phyloP scores from a whole-genome alignment of 2,329 filamentous ascomycete species.

The Trichoderma guizhouense region DNA sequence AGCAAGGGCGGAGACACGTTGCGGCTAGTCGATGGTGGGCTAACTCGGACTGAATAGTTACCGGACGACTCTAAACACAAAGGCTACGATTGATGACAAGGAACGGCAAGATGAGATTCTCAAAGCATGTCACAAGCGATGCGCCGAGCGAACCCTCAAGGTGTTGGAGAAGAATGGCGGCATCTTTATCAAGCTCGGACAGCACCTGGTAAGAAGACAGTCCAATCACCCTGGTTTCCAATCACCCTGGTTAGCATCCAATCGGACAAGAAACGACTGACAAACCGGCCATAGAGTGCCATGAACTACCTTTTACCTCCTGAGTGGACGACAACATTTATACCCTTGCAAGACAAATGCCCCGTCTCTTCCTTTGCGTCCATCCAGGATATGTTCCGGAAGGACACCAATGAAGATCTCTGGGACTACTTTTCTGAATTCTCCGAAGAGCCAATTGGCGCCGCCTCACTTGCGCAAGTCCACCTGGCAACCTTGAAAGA shows the following conservation, averaged over 20 bases:
- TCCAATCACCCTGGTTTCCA: neutral
- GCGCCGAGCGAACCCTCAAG: conserved; percentile 78
- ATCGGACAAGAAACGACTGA: conserved; percentile 24
- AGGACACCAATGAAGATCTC: conserved; percentile 76
- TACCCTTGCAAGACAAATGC: conserved; percentile 93
- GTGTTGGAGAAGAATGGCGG: conserved; percentile 95
- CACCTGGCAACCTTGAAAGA: conserved; percentile 82
- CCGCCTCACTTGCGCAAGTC: conserved; percentile 91
- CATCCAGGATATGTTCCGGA: conserved; percentile 79
- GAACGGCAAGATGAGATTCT: conserved; percentile 66
- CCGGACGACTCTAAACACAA: conserved; percentile 73
- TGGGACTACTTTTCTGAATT: conserved; percentile 86
- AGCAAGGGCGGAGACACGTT: neutral
- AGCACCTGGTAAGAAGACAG: conserved; percentile 65
- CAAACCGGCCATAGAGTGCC: conserved; percentile 58
- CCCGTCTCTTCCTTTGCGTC: conserved; percentile 87
- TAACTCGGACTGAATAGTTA: conserved; percentile 58
- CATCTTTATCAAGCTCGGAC: conserved; percentile 96
- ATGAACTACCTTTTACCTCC: conserved; percentile 90
- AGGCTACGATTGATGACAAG: conserved; percentile 59
- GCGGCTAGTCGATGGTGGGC: neutral
- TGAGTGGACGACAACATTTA: conserved; percentile 94
- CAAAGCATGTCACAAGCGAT: conserved; percentile 85
- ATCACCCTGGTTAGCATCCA: neutral
- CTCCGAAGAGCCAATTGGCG: conserved; percentile 75